Evolutionary conservation across 768 basidiomycete species (phyloP), one percentile per base, ranked within the genome.

Genomic region (Boletales sp.): DNA sequence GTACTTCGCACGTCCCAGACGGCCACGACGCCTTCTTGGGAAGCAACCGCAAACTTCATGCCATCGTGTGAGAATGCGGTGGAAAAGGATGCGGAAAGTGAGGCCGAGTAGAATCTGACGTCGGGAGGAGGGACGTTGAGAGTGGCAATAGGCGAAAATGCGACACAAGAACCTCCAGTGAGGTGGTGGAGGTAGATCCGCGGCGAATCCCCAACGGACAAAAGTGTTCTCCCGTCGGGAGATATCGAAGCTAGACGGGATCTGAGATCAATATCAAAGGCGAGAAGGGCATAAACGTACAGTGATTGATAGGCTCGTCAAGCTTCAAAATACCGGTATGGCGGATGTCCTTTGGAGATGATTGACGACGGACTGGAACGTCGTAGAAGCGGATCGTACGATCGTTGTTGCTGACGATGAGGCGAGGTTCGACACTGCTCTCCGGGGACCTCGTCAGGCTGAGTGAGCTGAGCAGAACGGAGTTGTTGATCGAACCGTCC

Each of bases 141-240:
- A n/a, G 80, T 84, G 1, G 76, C 73, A 55, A 92, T 86, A 35
- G 79, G 81, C 15, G 78, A 64, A 56, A 92, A 89, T 4, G 79
- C 71, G 55, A 87, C 72, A 24, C 64, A 70, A 13, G 78, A 69
- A 27, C 86, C 83, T 36, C 86, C 86, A 2, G 81, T 78, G 52
- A 94, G 77, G 47, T 83, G 81, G 61, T 93, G 88, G 13, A 97
- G 77, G 63, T 84, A 87, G 11, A 94, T 84, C 50, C 90, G 85
- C 39, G 84, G 82, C 10, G 92, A 93, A 64, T 97, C 94, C 19
- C 94, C 94, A 0, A 94, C 94, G 3, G 87, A 91, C 2, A 97
- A 80, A 13, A 97, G 77, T 0, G 86, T 92, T 40, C 82, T 80
- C 1, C 92, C 87, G 60, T 95, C 90, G 0, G 91, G 92, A 0